These are phyloP conservation scores for Venturia aucupariae DNA, from an alignment of 2,329 filamentous ascomycete genomes.

Conservation along the genomic window DNA sequence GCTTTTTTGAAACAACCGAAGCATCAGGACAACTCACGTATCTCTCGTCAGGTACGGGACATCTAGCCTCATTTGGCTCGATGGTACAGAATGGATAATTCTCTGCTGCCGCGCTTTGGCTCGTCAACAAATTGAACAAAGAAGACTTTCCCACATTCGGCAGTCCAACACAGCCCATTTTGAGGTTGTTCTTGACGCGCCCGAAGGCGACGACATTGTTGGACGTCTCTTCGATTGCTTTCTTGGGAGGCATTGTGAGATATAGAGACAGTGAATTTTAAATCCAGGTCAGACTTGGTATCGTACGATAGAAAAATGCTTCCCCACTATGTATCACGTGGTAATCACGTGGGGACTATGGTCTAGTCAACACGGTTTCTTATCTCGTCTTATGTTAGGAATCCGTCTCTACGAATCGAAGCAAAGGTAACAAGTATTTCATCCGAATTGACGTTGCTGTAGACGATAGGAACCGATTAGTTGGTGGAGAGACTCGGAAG, in stretches of 20 bases:
- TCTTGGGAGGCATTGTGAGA: slow-evolving; percentile 34
- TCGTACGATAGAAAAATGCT: background rate
- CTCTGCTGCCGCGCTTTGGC: slow-evolving; percentile 30
- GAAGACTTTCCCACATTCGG: slow-evolving; percentile 40
- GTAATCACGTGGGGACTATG: background rate
- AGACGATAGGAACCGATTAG: no score
- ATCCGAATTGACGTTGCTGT: no score
- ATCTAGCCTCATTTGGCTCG: slow-evolving; percentile 39
- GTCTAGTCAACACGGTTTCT: background rate
- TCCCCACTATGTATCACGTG: background rate
- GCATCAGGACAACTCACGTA: slow-evolving; percentile 29
- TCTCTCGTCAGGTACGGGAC: slow-evolving; percentile 36
- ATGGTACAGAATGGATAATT: slow-evolving; percentile 34
- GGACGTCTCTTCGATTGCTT: slow-evolving; percentile 28
- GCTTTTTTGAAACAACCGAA: background rate
- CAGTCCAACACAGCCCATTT: slow-evolving; percentile 40
- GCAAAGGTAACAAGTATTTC: no score
- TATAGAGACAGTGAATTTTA: background rate
- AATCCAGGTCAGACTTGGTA: background rate
- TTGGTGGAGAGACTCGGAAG: no score
- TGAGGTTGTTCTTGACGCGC: slow-evolving; percentile 36
- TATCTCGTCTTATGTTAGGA: no score
- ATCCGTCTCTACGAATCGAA: no score
- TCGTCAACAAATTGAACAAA: slow-evolving; percentile 38
- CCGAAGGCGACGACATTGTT: slow-evolving; percentile 40